Conservation (phyloP, 2,329 filamentous ascomycete genomes). For the Fonsecaea multimorphosa region DNA sequence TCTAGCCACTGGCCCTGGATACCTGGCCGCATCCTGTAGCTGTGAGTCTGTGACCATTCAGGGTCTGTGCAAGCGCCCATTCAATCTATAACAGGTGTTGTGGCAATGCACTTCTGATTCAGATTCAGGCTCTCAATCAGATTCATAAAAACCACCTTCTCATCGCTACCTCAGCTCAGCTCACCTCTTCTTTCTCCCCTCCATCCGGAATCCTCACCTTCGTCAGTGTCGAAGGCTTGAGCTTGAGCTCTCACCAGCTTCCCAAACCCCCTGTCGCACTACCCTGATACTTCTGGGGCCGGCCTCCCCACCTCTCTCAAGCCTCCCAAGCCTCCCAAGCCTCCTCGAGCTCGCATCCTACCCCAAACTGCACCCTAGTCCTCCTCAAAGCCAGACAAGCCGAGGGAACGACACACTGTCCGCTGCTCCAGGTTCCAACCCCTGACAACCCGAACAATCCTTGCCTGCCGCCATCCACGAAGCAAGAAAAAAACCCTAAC, state of each 20-base stretch:
- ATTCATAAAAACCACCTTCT: slow-evolving; percentile 24
- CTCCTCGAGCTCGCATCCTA: slow-evolving; percentile 18
- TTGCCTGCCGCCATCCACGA: slow-evolving; percentile 16
- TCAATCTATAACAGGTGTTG: slow-evolving; percentile 24
- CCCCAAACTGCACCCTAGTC: slow-evolving; percentile 7
- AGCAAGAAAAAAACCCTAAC: slow-evolving; percentile 28
- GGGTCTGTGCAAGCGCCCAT: slow-evolving; percentile 21
- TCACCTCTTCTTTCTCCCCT: neutral
- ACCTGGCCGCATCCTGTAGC: slow-evolving; percentile 26
- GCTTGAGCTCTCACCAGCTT: slow-evolving; percentile 17
- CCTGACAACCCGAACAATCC: slow-evolving; percentile 26
- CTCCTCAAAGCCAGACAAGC: slow-evolving; percentile 13
- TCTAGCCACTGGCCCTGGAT: slow-evolving; percentile 24
- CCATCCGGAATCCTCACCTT: slow-evolving; percentile 23
- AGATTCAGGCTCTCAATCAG: neutral
- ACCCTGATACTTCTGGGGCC: slow-evolving; percentile 30
- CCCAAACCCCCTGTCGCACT: slow-evolving; percentile 19
- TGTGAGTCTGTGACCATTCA: slow-evolving; percentile 24
- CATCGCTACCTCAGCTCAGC: slow-evolving; percentile 13
- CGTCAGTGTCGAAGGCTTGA: slow-evolving; percentile 31
- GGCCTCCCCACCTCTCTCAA: slow-evolving; percentile 33
- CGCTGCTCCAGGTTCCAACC: slow-evolving; percentile 29
- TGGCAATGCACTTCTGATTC: slow-evolving; percentile 15
- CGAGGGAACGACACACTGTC: slow-evolving; percentile 5
- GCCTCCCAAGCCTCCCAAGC: too few relatives aligned